phyloP scores from a whole-genome alignment of 164 flowering plant genomes.

The Liquidambar formosana region DNA sequence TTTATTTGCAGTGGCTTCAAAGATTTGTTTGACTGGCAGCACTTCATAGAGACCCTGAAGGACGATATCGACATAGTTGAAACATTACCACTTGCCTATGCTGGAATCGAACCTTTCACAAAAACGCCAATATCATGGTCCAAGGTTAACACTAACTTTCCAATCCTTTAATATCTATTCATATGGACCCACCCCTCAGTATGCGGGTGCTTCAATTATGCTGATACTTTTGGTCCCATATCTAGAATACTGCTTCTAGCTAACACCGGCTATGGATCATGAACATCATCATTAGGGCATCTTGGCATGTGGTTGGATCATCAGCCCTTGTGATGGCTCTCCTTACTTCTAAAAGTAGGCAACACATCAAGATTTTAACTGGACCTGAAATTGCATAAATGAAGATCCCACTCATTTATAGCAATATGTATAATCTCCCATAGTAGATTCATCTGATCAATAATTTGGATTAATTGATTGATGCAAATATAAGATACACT shows the following conservation, averaged over 20 bases:
- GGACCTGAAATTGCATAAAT: not conserved
- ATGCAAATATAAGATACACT: not conserved
- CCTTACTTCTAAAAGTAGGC: no score
- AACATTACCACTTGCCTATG: conserved; percentile 63
- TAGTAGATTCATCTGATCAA: not conserved
- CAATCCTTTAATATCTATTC: not conserved
- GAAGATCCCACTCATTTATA: not conserved
- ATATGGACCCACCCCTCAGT: no score
- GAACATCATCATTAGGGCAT: no score
- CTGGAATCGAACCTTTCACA: conserved; percentile 63
- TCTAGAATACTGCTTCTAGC: no score
- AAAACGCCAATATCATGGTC: conserved; percentile 99
- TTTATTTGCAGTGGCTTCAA: conserved; percentile 83
- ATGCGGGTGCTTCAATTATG: not conserved
- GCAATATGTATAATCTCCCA: not conserved
- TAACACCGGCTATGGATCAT: no score
- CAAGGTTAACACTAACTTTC: conserved; percentile 47
- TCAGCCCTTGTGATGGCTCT: no score
- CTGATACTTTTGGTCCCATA: no score
- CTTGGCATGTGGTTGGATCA: no score
- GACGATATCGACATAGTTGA: conserved; percentile 85
- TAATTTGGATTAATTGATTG: not conserved
- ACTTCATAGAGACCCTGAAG: conserved; percentile 85
- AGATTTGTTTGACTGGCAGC: conserved; percentile 91
- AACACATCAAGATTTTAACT: not conserved